These are phyloP conservation scores for Fusarium pininemorale DNA, from an alignment of 2,329 filamentous ascomycete species.

Conservation along the genomic window DNA sequence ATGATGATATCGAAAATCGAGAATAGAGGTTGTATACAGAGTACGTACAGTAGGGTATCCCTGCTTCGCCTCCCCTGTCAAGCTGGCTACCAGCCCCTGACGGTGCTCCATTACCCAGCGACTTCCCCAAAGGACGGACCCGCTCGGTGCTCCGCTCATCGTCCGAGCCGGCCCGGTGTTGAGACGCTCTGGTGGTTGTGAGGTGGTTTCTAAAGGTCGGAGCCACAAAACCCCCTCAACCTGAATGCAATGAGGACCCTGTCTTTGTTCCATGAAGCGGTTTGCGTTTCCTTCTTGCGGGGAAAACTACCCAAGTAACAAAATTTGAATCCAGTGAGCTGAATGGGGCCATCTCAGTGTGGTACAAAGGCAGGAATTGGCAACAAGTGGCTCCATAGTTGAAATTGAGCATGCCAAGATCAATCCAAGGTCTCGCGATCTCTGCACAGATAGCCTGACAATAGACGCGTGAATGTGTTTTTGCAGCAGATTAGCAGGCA, in stretches of 20 bases:
- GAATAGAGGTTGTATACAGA: constrained; percentile 15
- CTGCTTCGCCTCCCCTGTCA: constrained; percentile 21
- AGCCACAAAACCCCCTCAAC: constrained; percentile 26
- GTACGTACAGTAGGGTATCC: background rate
- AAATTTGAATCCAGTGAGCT: constrained; percentile 1
- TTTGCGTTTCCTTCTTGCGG: constrained; percentile 13
- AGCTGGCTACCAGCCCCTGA: constrained; percentile 15
- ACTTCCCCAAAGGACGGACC: constrained; percentile 20
- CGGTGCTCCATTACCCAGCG: constrained; percentile 20
- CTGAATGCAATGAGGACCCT: constrained; percentile 31
- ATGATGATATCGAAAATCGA: constrained; percentile 22
- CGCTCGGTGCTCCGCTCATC: constrained; percentile 40
- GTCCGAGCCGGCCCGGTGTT: constrained; percentile 43
- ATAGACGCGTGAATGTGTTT: background rate
- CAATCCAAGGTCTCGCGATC: background rate
- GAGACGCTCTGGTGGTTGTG: constrained; percentile 16
- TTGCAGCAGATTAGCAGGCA: background rate
- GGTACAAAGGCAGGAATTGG: constrained; percentile 1
- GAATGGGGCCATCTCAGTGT: constrained; percentile 13
- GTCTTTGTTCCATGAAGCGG: constrained; percentile 12
- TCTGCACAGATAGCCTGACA: background rate
- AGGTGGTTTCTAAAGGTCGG: constrained; percentile 27
- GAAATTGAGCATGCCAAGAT: background rate
- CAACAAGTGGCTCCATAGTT: background rate
- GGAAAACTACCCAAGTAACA: constrained; percentile 23